Base-by-base conservation (phyloP, 305 asterid genomes). In the Fraxinus xanthoxyloides region DNA sequence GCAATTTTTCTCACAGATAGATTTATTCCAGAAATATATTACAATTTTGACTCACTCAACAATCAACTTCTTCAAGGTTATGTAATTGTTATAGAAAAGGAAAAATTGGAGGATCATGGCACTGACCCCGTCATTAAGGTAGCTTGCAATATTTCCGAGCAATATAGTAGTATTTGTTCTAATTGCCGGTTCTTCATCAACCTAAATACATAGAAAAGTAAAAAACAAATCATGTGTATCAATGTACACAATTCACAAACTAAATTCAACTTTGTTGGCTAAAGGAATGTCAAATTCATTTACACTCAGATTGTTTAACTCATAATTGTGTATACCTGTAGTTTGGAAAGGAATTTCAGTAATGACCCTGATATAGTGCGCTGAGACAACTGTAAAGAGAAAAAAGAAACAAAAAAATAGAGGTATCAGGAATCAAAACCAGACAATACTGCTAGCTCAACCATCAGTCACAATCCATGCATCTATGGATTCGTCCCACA, bases 51-150 rank as follows among this genome's bases (percentile, higher is more conserved):
- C 26, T 80, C 36, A 26, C 8, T 67, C 36, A 67, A 67, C 34
- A 67, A 28, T 59, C 31, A 59, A 23, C 31, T 59, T 56, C 85
- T 74, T 83, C 83, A 84, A 31, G 51, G 79, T 82, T 78, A 26
- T 34, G 10, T 19, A 28, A 26, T 10, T 6, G 1, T 23, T 24
- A 26, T 24, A 65, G 19, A 83, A 46, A 79, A 82, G 77, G 79
- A 84, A 70, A 78, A 78, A 63, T 38, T 46, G 82, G 77, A 84
- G 75, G 79, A 76, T 24, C 80, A 81, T 26, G 67, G 86, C 34
- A 90, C 97, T 79, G 80, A 96, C 98, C 98, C 99, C 99, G 38
- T 96, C 99, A 80, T 94, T 94, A 77, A 96, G 98, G 92, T 93
- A 78, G 84, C 95, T 87, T 51, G 98, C 98, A 87, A 96, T 96